Percentiles rank a stretch among this genome's conserved stretches.
phyloP scores from a whole-genome alignment of 1,139 yeast species.

The Sugiyamaella pinicola region DNA sequence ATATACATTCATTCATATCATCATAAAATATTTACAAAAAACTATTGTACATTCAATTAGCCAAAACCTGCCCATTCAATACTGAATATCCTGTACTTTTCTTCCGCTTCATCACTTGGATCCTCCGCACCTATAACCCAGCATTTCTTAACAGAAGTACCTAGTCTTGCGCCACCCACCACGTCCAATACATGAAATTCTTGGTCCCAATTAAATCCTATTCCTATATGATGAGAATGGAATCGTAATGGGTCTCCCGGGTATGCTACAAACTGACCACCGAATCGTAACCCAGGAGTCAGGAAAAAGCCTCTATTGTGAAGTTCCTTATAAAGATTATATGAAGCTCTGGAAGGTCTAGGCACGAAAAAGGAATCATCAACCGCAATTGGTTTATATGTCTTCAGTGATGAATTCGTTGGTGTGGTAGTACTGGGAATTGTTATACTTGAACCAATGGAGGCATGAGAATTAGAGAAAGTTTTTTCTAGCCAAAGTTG shows the following conservation, averaged over 20 bases:
- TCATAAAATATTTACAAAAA: too few species aligned
- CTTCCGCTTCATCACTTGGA: slow-evolving; percentile 28
- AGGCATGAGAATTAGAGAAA: slow-evolving; percentile 2
- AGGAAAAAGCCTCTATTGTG: slow-evolving; percentile 55
- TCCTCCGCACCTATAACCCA: slow-evolving; percentile 64
- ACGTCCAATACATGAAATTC: slow-evolving; percentile 54
- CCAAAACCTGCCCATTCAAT: slow-evolving; percentile 50
- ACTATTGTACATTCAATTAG: too few species aligned
- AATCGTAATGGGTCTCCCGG: slow-evolving; percentile 93
- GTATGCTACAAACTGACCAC: slow-evolving; percentile 84
- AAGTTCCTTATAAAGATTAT: slow-evolving; percentile 48
- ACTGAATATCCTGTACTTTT: slow-evolving; percentile 38
- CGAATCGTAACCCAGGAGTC: slow-evolving; percentile 88
- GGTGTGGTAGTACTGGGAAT: slow-evolving; percentile 7
- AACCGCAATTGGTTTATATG: slow-evolving; percentile 5
- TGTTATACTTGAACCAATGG: slow-evolving; percentile 2
- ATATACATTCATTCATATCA: slow-evolving; percentile 2
- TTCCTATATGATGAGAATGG: slow-evolving; percentile 83
- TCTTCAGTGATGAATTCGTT: slow-evolving; percentile 1
- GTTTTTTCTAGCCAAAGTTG: slow-evolving; percentile 13
- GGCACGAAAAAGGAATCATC: slow-evolving; percentile 16
- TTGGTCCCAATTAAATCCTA: slow-evolving; percentile 54
- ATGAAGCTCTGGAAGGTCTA: slow-evolving; percentile 31
- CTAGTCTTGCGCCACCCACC: slow-evolving; percentile 83
- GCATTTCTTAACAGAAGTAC: slow-evolving; percentile 88